Base-by-base conservation (phyloP, 345 rosid genomes). In the Rhodamnia argentea region DNA sequence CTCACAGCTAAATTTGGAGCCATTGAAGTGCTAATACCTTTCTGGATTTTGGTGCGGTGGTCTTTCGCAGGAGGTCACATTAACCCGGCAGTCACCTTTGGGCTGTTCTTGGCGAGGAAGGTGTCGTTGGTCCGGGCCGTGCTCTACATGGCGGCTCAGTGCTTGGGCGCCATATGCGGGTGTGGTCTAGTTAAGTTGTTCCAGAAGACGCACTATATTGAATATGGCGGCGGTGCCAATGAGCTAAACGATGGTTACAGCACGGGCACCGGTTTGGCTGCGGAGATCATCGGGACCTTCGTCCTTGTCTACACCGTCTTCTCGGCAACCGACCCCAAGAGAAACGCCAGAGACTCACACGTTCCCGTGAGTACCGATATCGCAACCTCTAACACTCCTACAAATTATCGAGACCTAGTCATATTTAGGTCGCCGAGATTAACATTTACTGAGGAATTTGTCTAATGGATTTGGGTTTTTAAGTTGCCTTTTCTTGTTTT, bases 231-330 rank as follows among this genome's bases (percentile, higher is more conserved):
- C 53, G 93, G 93, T 60, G 93, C 93, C 29, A 91, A 91, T 16
- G 85, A 14, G 75, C 86, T 91, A 4, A 75, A 5, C 6, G 55
- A 9, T 0, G 93, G 92, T 24, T 91, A 88, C 87, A 91, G 90
- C 88, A 91, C 13, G 22, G 91, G 93, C 74, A 91, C 92, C 16
- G 93, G 92, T 11, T 56, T 91, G 74, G 93, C 90, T 3, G 93
- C 91, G 3, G 93, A 91, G 86, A 91, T 91, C 82, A 90, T 90
- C 47, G 93, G 93, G 3, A 91, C 93, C 47, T 91, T 90, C 56
- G 93, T 91, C 78, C 93, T 91, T 47, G 93, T 91, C 85, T 91
- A 91, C 90, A 90, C 93, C 20, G 91, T 91, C 53, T 91, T 91
- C 89, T 83, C 93, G 9, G 93, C 91, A 83, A 91, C 93, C 18